These are phyloP conservation scores for Penicillium soppii DNA, from an alignment of 495 filamentous ascomycete genomes.

Conservation along the genomic window DNA sequence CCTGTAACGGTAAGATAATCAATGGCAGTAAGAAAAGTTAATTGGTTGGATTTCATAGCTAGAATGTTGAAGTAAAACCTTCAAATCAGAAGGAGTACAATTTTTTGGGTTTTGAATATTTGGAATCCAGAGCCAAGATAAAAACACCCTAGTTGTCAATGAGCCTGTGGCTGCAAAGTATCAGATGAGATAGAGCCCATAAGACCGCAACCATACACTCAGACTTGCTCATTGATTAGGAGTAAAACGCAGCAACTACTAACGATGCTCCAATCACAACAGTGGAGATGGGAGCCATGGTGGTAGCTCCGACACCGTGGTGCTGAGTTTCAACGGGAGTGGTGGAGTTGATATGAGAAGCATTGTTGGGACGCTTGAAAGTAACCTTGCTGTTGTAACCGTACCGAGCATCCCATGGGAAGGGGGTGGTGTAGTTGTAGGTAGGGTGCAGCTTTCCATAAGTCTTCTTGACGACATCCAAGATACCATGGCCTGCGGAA, in stretches of 20 bases:
- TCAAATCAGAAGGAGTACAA: too few species aligned
- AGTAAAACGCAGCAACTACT: slow-evolving; percentile 8
- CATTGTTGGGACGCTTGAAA: slow-evolving; percentile 17
- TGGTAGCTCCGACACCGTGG: slow-evolving; percentile 1
- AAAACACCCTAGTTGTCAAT: not conserved
- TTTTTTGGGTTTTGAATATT: not conserved
- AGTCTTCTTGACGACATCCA: slow-evolving; percentile 39
- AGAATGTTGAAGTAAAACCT: not conserved
- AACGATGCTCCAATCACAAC: slow-evolving; percentile 12
- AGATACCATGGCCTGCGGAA: slow-evolving; percentile 43
- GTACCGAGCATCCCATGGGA: slow-evolving; percentile 17
- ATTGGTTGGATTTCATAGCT: not conserved
- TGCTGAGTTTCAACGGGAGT: not conserved
- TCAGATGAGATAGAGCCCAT: not conserved
- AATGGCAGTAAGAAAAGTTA: too few species aligned
- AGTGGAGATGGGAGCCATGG: slow-evolving; percentile 1
- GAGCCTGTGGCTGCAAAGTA: not conserved
- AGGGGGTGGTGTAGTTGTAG: slow-evolving; percentile 44
- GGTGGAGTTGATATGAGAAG: not conserved
- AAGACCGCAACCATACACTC: not conserved
- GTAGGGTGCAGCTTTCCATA: slow-evolving; percentile 28
- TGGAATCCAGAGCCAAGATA: not conserved
- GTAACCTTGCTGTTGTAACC: slow-evolving; percentile 30
- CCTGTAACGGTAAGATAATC: too few species aligned
- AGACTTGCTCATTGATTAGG: slow-evolving; percentile 11